Conservation (phyloP, 2,329 filamentous ascomycete species). For the Hortaea werneckii region DNA sequence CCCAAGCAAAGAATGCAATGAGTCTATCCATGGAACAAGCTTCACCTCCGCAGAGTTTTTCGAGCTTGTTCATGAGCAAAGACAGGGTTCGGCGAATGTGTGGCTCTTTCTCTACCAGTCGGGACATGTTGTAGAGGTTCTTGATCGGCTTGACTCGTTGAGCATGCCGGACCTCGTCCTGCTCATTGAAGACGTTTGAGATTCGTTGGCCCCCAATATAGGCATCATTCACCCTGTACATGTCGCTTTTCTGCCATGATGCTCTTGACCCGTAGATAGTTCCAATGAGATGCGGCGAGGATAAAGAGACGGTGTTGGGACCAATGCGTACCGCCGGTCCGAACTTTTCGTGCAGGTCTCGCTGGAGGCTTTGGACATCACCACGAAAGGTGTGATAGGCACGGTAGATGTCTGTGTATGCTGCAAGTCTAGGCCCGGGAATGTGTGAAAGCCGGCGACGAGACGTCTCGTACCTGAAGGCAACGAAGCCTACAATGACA, state of each 20-base stretch:
- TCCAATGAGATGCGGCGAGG: conserved; percentile 54
- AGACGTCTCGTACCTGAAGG: too few relatives aligned
- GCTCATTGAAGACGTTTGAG: conserved; percentile 1
- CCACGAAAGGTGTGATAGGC: not conserved
- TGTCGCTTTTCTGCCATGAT: conserved; percentile 5
- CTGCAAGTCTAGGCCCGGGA: not conserved
- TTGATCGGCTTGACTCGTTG: not conserved
- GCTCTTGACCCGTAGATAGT: conserved; percentile 5
- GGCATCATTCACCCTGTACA: conserved; percentile 2
- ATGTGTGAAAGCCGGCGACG: too few relatives aligned
- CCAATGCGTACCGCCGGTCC: conserved; percentile 62
- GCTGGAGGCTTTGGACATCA: conserved; percentile 13
- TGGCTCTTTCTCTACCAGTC: conserved; percentile 1
- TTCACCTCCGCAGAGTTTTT: not conserved
- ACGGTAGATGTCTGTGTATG: not conserved
- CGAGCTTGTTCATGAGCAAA: conserved; percentile 1
- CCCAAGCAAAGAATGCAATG: conserved; percentile 1
- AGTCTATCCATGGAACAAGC: not conserved
- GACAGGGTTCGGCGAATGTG: conserved; percentile 1
- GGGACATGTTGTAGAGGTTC: not conserved
- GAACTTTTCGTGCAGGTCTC: conserved; percentile 51
- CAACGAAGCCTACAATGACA: too few relatives aligned
- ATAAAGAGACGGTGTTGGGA: conserved; percentile 62
- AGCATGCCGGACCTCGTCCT: conserved; percentile 1
- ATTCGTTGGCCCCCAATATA: conserved; percentile 1